Evolutionary conservation across 2,329 filamentous ascomycete genomes (phyloP), one percentile per base, ranked within the genome.

Genomic region (Penicillium janthinellum): DNA sequence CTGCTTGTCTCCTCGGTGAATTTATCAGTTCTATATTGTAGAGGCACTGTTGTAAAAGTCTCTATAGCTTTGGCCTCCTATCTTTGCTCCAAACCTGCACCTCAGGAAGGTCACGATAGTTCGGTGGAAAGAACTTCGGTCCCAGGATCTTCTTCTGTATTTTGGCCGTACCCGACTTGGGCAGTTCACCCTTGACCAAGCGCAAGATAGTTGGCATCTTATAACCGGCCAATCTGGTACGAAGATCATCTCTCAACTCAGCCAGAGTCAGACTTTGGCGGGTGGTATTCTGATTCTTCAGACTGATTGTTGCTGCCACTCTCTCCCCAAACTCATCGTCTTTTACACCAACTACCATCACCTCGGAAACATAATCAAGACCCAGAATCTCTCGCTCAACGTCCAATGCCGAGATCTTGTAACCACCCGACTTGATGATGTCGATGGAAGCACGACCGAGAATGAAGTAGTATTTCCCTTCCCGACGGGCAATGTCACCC

Each of bases 171-270:
- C 92, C 93, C 12, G 80, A 69, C 72, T 70, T 70, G 2, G 68
- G 68, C 8, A 70, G 54, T 22, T 70, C 68, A 44, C 86, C 78
- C 41, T 90, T 86, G 14, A 97, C 90, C 6, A 96, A 79, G 72
- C 86, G 88, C 76, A 97, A 80, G 62, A 96, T 87, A 75, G 94
- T 92, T 0, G 94, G 94, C 61, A 97, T 93, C 82, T 98, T 97
- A 77, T 97, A 97, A 61, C 84, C 87, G 8, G 88, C 92, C 58
- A 98, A 35, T 15, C 55, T 73, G n/a, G 62, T 65, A 8, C 78
- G 73, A 5, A 83, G 70, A 62, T 84, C 67, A 1, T 56, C 34
- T 31, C 68, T 58, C 8, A 70, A 78, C 15, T 69, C 50, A 2
- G 64, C 56, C 3, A 74, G 63, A 8, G 80, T 28, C 69, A 76